These are phyloP conservation scores for Claviceps spartinae DNA, from an alignment of 2,329 filamentous ascomycete species.

Conservation along the genomic window DNA sequence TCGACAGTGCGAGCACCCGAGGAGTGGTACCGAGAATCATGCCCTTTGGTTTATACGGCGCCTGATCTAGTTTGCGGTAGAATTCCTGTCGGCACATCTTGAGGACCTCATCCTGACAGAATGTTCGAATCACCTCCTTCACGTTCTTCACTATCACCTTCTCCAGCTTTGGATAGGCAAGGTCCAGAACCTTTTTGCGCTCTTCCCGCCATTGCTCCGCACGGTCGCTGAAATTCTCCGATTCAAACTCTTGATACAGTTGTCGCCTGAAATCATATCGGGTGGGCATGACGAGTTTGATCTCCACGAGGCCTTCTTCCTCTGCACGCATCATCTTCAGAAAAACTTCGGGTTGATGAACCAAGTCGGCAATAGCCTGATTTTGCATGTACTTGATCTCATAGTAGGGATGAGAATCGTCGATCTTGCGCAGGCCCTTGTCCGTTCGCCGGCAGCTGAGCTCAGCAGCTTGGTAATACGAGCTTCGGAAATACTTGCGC, in stretches of 20 bases:
- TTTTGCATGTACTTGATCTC: conserved; percentile 94
- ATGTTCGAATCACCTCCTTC: conserved; percentile 85
- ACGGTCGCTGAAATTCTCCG: conserved; percentile 88
- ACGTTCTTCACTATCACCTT: conserved; percentile 78
- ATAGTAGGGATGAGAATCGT: conserved; percentile 90
- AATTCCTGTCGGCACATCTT: conserved; percentile 81
- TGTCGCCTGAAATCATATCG: conserved; percentile 63
- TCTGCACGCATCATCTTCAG: conserved; percentile 96
- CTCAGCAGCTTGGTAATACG: conserved; percentile 70
- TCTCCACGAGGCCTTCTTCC: conserved; percentile 80
- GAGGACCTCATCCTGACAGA: conserved; percentile 88
- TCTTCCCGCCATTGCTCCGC: conserved; percentile 92
- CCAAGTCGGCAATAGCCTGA: conserved; percentile 71
- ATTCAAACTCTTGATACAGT: conserved; percentile 73
- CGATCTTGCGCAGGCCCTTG: conserved; percentile 85
- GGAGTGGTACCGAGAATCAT: conserved; percentile 81
- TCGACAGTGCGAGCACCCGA: conserved; percentile 75
- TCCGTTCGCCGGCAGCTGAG: conserved; percentile 86
- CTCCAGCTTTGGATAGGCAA: conserved; percentile 70
- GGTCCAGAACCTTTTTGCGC: conserved; percentile 70
- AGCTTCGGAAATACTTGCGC: conserved; percentile 71
- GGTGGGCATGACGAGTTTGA: conserved; percentile 64
- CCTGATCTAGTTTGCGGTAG: conserved; percentile 81
- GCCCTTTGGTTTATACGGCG: conserved; percentile 88
- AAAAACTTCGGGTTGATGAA: conserved; percentile 75